These are phyloP conservation scores for Fusarium phyllophilum DNA, from an alignment of 2,329 filamentous ascomycete species.

Conservation along the genomic window DNA sequence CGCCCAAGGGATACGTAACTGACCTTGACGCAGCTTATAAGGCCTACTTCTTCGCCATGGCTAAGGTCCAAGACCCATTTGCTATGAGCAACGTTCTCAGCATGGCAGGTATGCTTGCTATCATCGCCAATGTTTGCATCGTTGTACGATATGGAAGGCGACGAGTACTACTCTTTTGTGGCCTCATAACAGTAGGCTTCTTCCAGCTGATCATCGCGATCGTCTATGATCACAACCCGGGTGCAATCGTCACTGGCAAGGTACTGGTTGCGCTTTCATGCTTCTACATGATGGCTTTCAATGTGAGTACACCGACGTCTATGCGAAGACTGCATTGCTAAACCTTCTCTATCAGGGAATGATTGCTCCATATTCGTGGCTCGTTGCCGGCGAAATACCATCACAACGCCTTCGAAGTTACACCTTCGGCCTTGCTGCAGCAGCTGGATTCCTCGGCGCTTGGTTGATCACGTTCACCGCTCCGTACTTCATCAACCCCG, in stretches of 20 bases:
- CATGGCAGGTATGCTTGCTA: slow-evolving; percentile 35
- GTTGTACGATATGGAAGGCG: slow-evolving; percentile 36
- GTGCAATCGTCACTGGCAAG: slow-evolving; percentile 20
- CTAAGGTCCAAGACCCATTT: slow-evolving; percentile 34
- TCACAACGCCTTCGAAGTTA: slow-evolving; percentile 40
- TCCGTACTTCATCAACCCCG: slow-evolving; percentile 40
- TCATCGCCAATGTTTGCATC: slow-evolving; percentile 35
- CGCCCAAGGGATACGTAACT: rapidly evolving
- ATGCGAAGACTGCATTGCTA: background rate
- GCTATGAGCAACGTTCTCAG: slow-evolving; percentile 40
- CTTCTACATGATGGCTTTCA: slow-evolving; percentile 38
- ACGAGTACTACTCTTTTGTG: slow-evolving; percentile 13
- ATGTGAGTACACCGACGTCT: slow-evolving; percentile 1
- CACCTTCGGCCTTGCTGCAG: slow-evolving; percentile 36
- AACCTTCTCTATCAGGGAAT: slow-evolving; percentile 14
- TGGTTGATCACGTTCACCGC: slow-evolving; percentile 41
- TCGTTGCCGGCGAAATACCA: slow-evolving; percentile 37
- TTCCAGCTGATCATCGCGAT: slow-evolving; percentile 39
- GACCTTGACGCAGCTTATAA: slow-evolving; percentile 26
- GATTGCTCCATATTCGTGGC: slow-evolving; percentile 40
- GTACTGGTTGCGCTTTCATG: slow-evolving; percentile 38
- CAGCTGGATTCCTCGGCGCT: slow-evolving; percentile 30
- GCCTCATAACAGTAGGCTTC: slow-evolving; percentile 21
- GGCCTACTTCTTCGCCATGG: slow-evolving; percentile 41
- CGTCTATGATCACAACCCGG: slow-evolving; percentile 31